Conservation (phyloP, 768 basidiomycete species). For the Dacryopinax primogenitus region DNA sequence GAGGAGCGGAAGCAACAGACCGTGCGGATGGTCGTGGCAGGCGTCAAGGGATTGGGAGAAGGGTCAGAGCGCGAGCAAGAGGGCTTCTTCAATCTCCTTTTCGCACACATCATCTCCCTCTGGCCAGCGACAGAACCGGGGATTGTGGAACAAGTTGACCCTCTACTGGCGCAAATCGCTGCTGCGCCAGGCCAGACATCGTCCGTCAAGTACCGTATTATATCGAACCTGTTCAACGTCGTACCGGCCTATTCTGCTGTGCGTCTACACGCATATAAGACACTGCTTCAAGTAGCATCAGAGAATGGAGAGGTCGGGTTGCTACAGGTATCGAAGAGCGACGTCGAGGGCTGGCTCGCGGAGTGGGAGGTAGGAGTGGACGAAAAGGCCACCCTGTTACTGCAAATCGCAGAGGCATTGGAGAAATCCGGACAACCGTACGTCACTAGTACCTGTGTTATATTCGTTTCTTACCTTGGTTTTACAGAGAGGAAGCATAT, state of each 20-base stretch:
- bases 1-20: slow-evolving; percentile 40
- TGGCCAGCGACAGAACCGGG: slow-evolving; percentile 45
- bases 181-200: slow-evolving; percentile 41
- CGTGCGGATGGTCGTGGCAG: slow-evolving; percentile 45
- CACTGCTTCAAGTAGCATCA: slow-evolving; percentile 47
- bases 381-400: slow-evolving; percentile 54
- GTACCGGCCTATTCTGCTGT: slow-evolving; percentile 52
- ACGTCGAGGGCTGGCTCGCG: slow-evolving; percentile 62
- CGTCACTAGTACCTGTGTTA: slow-evolving; percentile 23
- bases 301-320: slow-evolving; percentile 48
- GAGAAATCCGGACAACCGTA: slow-evolving; percentile 47
- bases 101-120: slow-evolving; percentile 54
- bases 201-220: slow-evolving; percentile 59
- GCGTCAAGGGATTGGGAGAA: slow-evolving; percentile 59
- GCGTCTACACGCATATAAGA: slow-evolving; percentile 48
- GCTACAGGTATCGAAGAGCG: slow-evolving; percentile 44
- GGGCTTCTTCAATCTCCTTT: slow-evolving; percentile 77
- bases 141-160: slow-evolving; percentile 37
- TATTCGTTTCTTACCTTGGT: not conserved
- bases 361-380: slow-evolving; percentile 58
- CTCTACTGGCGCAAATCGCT: slow-evolving; percentile 44
- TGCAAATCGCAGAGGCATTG: slow-evolving; percentile 47
- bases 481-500: slow-evolving; percentile 44
- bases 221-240: slow-evolving; percentile 73
- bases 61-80: slow-evolving; percentile 72